A percentile compares a stretch with the other conserved stretches of the same genome.
These are phyloP conservation scores for Sungouiozyma ichnusensis DNA, from an alignment of 805 yeast species.

Conservation along the genomic window DNA sequence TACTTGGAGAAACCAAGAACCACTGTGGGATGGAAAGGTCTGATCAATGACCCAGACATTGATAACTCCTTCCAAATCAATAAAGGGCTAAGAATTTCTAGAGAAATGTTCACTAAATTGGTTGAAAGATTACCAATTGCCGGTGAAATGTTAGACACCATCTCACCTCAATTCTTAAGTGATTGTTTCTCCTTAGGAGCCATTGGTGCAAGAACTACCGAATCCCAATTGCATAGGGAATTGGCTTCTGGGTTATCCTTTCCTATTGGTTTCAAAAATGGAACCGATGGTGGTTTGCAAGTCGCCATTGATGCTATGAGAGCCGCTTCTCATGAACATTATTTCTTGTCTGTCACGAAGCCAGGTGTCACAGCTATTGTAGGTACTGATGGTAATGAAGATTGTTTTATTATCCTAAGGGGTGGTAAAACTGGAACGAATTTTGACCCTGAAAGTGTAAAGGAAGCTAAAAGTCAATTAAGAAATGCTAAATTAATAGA, in stretches of 20 bases:
- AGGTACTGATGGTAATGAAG: constrained; percentile 87
- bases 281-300: constrained; percentile 91
- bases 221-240: constrained; percentile 94
- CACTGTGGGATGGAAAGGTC: constrained; percentile 98
- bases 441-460: constrained; percentile 67
- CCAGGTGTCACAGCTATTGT: constrained; percentile 95
- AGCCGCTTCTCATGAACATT: constrained; percentile 89
- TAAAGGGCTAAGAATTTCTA: constrained; percentile 82
- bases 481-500: constrained; percentile 39
- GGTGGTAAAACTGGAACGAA: constrained; percentile 95
- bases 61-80: constrained; percentile 88
- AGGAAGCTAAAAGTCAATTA: constrained; percentile 52
- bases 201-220: constrained; percentile 98
- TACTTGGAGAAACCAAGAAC: constrained; percentile 97
- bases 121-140: constrained; percentile 87
- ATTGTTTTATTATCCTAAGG: constrained; percentile 83
- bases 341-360: constrained; percentile 88
- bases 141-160: constrained; percentile 95
- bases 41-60: constrained; percentile 93
- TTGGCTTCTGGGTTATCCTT: constrained; percentile 92
- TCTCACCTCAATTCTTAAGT: constrained; percentile 89
- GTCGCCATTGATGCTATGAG: constrained; percentile 92
- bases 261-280: constrained; percentile 98
- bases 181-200: constrained; percentile 95
- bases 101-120: constrained; percentile 75